Conservation (phyloP, 2,329 filamentous ascomycete species). For the Colletotrichum filicis region DNA sequence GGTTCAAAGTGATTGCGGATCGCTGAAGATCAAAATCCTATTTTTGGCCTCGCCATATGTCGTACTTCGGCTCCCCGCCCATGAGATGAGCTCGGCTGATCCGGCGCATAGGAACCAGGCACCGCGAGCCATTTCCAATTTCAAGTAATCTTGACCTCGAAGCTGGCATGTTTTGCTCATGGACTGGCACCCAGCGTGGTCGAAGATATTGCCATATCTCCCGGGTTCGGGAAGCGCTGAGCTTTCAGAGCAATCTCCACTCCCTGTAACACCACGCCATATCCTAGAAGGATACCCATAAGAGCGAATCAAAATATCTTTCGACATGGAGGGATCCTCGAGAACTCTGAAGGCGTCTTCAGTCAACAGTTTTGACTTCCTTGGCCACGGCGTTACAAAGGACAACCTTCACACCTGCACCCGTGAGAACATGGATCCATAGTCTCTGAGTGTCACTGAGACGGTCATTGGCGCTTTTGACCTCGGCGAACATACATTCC, state of each 20-base stretch:
- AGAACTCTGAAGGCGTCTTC: slow-evolving; percentile 21
- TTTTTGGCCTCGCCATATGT: slow-evolving; percentile 18
- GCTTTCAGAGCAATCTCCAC: slow-evolving; percentile 26
- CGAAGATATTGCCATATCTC: neutral
- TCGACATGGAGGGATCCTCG: neutral
- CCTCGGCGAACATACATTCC: slow-evolving; percentile 80
- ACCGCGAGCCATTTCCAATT: neutral
- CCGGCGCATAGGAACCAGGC: neutral
- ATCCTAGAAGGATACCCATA: neutral
- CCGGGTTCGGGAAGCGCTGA: slow-evolving; percentile 5
- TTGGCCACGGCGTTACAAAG: slow-evolving; percentile 74
- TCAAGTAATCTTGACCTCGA: neutral
- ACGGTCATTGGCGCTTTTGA: slow-evolving; percentile 89
- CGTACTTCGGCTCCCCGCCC: slow-evolving; percentile 15
- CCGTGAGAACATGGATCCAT: slow-evolving; percentile 94
- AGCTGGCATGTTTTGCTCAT: neutral
- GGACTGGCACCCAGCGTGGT: neutral
- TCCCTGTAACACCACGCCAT: slow-evolving; percentile 14
- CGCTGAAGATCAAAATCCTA: slow-evolving; percentile 12
- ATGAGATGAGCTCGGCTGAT: neutral
- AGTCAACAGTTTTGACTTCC: slow-evolving; percentile 58
- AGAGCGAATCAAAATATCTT: neutral
- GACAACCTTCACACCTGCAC: slow-evolving; percentile 87
- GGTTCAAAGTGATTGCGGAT: neutral
- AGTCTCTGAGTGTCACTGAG: slow-evolving; percentile 95